Evolutionary conservation across 306 rosid species (phyloP), one percentile per base, ranked within the genome.

Genomic region (Medicago ruthenica): DNA sequence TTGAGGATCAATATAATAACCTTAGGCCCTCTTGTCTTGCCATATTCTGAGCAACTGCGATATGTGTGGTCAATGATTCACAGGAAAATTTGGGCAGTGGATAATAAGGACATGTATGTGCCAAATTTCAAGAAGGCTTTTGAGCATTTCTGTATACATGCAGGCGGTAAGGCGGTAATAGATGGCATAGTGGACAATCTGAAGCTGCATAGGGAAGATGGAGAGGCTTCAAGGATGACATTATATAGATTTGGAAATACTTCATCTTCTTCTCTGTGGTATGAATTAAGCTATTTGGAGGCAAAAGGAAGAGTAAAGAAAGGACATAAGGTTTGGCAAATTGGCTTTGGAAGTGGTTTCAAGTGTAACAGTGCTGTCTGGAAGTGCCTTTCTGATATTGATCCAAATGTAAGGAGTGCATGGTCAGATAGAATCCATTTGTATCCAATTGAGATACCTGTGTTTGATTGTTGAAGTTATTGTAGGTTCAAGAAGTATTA

Each of bases 201-300:
- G 44, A 77, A 77, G 76, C 75, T 93, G 86, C 70, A 83, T 6
- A 89, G 85, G 71, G 87, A 84, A 76, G 90, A 93, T 13, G 82
- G 80, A 20, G 96, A 93, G 61, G 90, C 96, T 9, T 93, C 97
- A 57, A 89, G 82, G 77, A 93, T 93, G 98, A 73, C 96, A 37
- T 50, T 91, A 11, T 85, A 92, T 66, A 86, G 92, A 81, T 92
- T 90, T 76, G 97, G 92, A 7, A 87, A 87, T 50, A 85, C 94
- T 39, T 89, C 94, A 44, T 89, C 94, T 53, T 87, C 94, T 75
- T 89, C 93, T 57, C 6, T 89, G 21, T 87, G 94, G 94, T 89
- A 89, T 70, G 94, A 85, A 48, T 76, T 87, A 48, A 55, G 85
- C 81, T 85, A 87, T 78, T 82, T 89, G 60, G 91, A 89, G 82